These are phyloP conservation scores for Mycena venus DNA, from an alignment of 768 basidiomycete genomes.

Conservation along the genomic window DNA sequence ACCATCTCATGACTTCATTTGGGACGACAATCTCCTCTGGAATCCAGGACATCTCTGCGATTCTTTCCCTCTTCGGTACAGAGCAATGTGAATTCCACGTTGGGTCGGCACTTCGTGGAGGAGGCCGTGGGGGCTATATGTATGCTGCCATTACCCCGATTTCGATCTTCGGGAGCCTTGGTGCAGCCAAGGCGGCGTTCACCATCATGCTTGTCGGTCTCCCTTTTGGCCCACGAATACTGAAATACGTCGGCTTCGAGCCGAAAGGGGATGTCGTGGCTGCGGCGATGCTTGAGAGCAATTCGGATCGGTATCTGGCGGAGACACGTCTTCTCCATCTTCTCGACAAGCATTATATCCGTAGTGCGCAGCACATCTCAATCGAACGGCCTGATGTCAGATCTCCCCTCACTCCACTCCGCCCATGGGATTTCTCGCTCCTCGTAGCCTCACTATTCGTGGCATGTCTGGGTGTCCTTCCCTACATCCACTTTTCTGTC, in stretches of 20 bases:
- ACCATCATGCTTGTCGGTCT: not conserved
- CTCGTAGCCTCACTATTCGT: not conserved
- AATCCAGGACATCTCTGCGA: conserved; percentile 5
- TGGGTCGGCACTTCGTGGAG: conserved; percentile 6
- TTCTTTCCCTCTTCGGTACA: conserved; percentile 5
- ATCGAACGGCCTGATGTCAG: not conserved
- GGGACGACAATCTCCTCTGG: conserved; percentile 1
- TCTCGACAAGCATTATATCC: not conserved
- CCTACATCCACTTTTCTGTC: conserved; percentile 2
- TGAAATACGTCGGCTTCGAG: not conserved
- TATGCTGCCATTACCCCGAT: not conserved
- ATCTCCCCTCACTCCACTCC: not conserved
- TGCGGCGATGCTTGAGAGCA: not conserved
- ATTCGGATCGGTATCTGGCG: not conserved
- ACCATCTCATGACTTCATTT: not conserved
- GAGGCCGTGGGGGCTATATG: not conserved
- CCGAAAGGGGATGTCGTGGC: not conserved
- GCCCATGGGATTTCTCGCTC: conserved; percentile 7
- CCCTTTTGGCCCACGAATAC: not conserved
- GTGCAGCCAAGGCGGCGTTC: not conserved
- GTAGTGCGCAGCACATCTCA: not conserved
- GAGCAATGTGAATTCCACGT: conserved; percentile 4
- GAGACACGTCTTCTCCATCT: not conserved
- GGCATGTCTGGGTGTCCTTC: not conserved
- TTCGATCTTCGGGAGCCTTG: conserved; percentile 4